Base-by-base conservation (phyloP, 768 basidiomycete genomes). In the Dacryopinax spathularia region DNA sequence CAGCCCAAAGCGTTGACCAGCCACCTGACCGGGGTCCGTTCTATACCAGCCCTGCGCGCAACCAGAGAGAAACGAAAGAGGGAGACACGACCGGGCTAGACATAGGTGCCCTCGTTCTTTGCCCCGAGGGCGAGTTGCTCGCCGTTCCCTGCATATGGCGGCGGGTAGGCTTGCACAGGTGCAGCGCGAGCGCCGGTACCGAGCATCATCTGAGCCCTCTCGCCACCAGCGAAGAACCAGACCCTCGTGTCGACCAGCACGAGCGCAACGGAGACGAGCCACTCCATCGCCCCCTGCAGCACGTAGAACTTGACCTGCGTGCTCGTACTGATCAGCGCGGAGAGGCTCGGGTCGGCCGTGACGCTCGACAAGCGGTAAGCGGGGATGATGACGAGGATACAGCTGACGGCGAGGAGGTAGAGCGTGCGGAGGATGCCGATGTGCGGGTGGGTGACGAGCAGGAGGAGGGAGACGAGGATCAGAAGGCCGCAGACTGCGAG, bases 241-340 rank as follows among this genome's bases (percentile, higher is more conserved):
- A 56, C 25, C 12, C 48, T 10, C 9, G 29, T 29, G 25, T 56
- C 48, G 25, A 56, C 48, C 48, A 56, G 25, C 5, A 56, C 3
- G 25, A 56, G 48, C 6, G 48, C 12, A 7, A 56, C 25, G 13
- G 48, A 27, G 18, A 56, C 48, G 29, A 56, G 29, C 48, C 29
- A 56, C 48, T 56, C 48, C 48, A 56, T 56, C 13, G 48, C 48
- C 10, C 48, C 48, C 25, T 56, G 48, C 25, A 56, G 29, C 9
- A 56, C 18, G 48, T 56, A 56, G 25, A 56, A 56, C 48, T 56
- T 56, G 48, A 56, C 48, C 18, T 56, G 48, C 25, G 48, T 56
- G 48, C 25, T 29, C 10, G 48, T 31, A 29, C 48, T 31, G 22
- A 56, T 31, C 9, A 56, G 48, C 25, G 48, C 48, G 5, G 10